Base-by-base conservation (phyloP, 495 filamentous ascomycete genomes). In the Diplogelasinospora grovesii region DNA sequence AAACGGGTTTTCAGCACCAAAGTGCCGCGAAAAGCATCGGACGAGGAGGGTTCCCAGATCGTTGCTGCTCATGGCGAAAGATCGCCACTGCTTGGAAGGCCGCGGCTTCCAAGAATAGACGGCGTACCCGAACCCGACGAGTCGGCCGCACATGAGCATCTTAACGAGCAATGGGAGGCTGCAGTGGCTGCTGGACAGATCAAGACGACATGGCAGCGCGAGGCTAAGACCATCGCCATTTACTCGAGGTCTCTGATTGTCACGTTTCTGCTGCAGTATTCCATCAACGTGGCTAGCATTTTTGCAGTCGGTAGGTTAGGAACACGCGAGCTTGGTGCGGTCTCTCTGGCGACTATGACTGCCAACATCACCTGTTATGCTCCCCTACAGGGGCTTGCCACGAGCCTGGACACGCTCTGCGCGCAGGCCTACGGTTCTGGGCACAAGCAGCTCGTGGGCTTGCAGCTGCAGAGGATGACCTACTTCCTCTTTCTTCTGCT, bases 161-260 rank as follows among this genome's bases (percentile, higher is more conserved):
- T 72, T 25, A 63, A 74, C 46, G 57, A 71, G 31, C 81, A 84
- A 62, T 95, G 87, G 86, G 82, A 88, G 37, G 82, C 83, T 26
- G 87, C 86, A 2, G 85, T 92, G 11, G 69, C 73, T 0, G 74
- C 78, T 2, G 86, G 85, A 2, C 66, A 71, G 45, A 89, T 94
- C 46, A 77, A 82, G 37, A 95, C 89, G 4, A 88, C 86, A 2
- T 94, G 87, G 85, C 78, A 79, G 54, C 77, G 86, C 42, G 88
- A 95, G 66, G 74, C 81, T 5, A 82, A 83, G 56, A 83, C 85
- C 0, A 63, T 75, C 21, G 58, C 59, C 6, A 63, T 58, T 44
- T 83, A 81, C 44, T 71, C 79, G 1, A 60, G 62, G 6, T 75
- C 80, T 2, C 58, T 88, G 8, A 74, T 84, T 24, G 48, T 84